Conservation (phyloP, 192 early-diverging fungal genomes). For the Bifiguratus adelaidae region DNA sequence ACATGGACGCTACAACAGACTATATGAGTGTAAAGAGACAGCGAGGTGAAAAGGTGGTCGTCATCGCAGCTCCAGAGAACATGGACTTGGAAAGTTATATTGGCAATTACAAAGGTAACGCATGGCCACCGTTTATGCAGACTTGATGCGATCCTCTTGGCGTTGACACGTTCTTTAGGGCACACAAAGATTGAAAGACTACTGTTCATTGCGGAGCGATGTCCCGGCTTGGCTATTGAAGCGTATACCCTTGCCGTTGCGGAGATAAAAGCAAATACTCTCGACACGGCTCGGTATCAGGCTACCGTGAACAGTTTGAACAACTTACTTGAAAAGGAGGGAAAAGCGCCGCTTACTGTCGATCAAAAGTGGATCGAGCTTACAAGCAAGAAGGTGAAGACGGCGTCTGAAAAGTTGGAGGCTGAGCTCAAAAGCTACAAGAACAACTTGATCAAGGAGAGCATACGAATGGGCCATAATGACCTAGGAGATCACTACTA, state of each 20-base stretch:
- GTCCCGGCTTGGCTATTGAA: constrained; percentile 54
- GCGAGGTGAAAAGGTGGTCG: too few relatives aligned
- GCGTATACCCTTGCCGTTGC: constrained; percentile 50
- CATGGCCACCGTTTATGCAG: background rate
- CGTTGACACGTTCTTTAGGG: constrained; percentile 22
- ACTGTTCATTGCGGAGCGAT: constrained; percentile 63
- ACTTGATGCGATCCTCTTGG: background rate
- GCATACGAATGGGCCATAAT: constrained; percentile 74
- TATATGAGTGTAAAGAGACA: too few relatives aligned
- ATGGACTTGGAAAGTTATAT: constrained; percentile 56
- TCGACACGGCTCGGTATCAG: constrained; percentile 37
- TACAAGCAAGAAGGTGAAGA: constrained; percentile 32
- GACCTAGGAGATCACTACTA: constrained; percentile 76
- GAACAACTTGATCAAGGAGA: constrained; percentile 71
- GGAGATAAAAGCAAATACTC: constrained; percentile 35
- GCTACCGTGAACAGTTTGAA: constrained; percentile 42
- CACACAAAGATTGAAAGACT: constrained; percentile 57
- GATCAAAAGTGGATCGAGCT: constrained; percentile 36
- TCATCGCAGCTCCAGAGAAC: constrained; percentile 33
- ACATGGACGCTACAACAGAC: too few relatives aligned
- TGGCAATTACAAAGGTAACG: constrained; percentile 52
- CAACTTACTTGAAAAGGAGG: constrained; percentile 24
- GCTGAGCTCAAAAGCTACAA: constrained; percentile 72
- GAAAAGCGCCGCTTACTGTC: constrained; percentile 18
- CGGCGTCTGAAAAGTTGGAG: constrained; percentile 52